Evolutionary conservation across 78 protist genomes (phyloP).

Genomic region (Isochrysis galbana): DNA sequence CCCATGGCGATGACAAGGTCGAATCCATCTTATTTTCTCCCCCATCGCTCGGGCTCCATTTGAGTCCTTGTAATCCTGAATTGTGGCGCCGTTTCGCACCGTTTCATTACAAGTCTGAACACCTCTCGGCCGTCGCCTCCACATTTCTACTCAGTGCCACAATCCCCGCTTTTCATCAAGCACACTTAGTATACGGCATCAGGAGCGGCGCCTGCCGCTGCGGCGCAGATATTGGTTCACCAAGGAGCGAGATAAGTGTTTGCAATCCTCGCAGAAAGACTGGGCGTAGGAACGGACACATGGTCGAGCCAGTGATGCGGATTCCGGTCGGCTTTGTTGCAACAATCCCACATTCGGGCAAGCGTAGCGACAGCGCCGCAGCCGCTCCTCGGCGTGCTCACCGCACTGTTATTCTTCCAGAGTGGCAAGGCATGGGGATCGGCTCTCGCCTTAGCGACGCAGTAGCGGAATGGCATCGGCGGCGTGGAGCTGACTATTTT

Average conservation of each 20-base stretch:
- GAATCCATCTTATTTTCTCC: background rate
- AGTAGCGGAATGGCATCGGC: background rate
- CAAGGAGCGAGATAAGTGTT: background rate
- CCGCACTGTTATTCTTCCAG: background rate
- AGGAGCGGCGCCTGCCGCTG: background rate
- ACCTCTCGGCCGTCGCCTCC: background rate
- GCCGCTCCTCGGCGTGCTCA: background rate
- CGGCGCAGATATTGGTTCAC: background rate
- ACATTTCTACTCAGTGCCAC: background rate
- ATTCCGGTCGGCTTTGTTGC: background rate
- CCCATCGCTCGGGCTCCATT: background rate
- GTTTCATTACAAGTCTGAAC: background rate
- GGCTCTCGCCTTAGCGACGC: slow-evolving; percentile 1
- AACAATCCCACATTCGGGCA: background rate
- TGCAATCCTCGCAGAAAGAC: background rate
- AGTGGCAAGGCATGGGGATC: background rate
- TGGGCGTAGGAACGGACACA: background rate
- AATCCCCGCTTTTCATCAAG: no score
- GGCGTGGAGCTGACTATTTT: background rate
- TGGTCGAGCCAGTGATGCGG: background rate
- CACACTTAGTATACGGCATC: background rate
- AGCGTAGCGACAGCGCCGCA: background rate
- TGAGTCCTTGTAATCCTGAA: background rate
- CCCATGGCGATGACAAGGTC: no score
- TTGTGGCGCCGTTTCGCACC: background rate